Conservation (phyloP, 2,329 filamentous ascomycete genomes). For the Myriosclerotinia duriaeana region DNA sequence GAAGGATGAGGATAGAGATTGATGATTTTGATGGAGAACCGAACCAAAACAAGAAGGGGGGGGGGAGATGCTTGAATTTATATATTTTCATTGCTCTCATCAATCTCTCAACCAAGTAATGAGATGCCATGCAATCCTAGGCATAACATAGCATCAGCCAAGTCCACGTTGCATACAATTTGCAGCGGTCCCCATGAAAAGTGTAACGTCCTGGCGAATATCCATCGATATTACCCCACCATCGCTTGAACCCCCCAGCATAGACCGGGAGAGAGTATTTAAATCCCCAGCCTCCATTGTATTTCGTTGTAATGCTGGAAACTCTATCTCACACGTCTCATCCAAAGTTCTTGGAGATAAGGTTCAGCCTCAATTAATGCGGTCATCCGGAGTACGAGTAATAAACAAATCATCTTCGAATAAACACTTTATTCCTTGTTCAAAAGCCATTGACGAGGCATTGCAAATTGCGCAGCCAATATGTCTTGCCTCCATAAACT, state of each 20-base stretch:
- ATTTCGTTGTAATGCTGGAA: neutral
- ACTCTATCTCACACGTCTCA: neutral
- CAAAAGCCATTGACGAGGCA: neutral
- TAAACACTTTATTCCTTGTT: neutral
- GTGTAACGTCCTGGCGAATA: neutral
- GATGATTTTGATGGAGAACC: neutral
- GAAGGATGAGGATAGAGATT: neutral
- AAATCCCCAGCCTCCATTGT: neutral
- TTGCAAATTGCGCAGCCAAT: neutral
- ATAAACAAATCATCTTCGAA: neutral
- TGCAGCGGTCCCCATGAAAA: constrained; percentile 1
- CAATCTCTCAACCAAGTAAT: constrained; percentile 11
- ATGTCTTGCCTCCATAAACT: neutral
- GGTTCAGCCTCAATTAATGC: neutral
- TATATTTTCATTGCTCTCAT: neutral
- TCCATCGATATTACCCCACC: constrained; percentile 1
- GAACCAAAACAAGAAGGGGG: neutral
- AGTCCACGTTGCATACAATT: neutral
- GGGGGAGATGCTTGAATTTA: neutral
- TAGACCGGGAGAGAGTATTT: neutral
- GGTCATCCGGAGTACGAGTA: neutral
- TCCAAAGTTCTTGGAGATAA: neutral
- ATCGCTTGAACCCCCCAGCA: neutral
- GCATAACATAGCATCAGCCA: constrained; percentile 8
- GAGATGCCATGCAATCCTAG: neutral